Base-by-base conservation (phyloP, 2,329 filamentous ascomycete species). In the Pseudocercospora pini-densiflorae region DNA sequence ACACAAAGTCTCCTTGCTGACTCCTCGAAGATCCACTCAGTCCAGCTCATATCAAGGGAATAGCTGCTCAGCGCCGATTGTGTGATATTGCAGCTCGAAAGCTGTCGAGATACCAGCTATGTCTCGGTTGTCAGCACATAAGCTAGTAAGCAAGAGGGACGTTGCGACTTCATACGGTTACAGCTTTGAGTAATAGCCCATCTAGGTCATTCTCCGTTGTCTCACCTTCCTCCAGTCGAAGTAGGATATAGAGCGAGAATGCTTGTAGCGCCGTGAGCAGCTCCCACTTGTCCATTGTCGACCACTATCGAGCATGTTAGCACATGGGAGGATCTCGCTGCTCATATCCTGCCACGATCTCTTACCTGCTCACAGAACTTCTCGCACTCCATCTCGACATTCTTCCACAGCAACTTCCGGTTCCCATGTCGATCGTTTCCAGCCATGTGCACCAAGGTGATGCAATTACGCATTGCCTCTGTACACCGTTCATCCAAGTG, bases 201-300 rank as follows among this genome's bases (percentile, higher is more conserved):
- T 84, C 82, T 45, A 79, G 67, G 55, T 83, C 78, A 65, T 82
- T 83, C 31, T 81, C 59, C 0, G 81, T 77, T 1, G 78, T 83
- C 70, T 82, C 79, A 47, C 81, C 81, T 74, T 84, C 81, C 57
- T 80, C 77, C 29, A 84, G 43, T 21, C 81, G 72, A 6, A 82
- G 71, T 5, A 84, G 71, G 36, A 81, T 77, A 66, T 84, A 84
- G 14, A 84, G 79, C 1, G 76, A 77, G 2, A 83, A 7, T 31
- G 9, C 29, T 27, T 27, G 24, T 27, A 27, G 24, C 24, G 24
- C 24, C 3, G 24, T 27, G 24, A 27, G 24, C 3, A 27, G 24
- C 24, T 27, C 24, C 24, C 24, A 27, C 24, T 27, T 27, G 24
- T 27, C 24, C 24, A 27, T 27, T 27, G 24, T 27, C 24, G 24